Percentiles rank a stretch among this genome's conserved stretches.
These are phyloP conservation scores for Ceratocystis huliohia DNA, from an alignment of 2,329 filamentous ascomycete genomes.

Conservation along the genomic window DNA sequence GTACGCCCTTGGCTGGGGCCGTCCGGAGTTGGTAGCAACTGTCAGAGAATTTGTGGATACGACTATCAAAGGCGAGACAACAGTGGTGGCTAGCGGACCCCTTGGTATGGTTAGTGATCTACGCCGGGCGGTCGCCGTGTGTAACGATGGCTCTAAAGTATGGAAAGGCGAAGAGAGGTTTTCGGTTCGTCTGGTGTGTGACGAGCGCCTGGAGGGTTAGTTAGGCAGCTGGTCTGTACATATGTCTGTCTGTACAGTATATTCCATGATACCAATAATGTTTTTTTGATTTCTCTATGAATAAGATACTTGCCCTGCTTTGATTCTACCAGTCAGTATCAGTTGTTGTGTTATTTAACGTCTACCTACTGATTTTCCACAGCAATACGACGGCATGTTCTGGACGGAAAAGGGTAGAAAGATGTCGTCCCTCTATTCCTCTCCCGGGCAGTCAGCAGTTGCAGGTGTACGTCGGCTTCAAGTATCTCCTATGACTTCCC, in stretches of 20 bases:
- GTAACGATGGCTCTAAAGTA: constrained; percentile 41
- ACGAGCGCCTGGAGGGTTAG: constrained; percentile 46
- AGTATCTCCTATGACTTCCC: no score
- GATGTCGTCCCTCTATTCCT: no score
- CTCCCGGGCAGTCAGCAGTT: no score
- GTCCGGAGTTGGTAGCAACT: constrained; percentile 35
- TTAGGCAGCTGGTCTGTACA: not conserved
- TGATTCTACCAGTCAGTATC: not conserved
- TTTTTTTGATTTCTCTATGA: constrained; percentile 6
- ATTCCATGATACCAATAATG: constrained; percentile 14
- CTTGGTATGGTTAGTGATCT: constrained; percentile 47
- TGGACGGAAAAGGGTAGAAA: no score
- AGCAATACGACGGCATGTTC: no score
- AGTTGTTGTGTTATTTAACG: not conserved
- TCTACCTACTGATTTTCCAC: not conserved
- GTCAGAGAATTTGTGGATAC: constrained; percentile 37
- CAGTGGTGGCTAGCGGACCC: constrained; percentile 49
- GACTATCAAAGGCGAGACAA: constrained; percentile 38
- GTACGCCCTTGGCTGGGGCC: constrained; percentile 25
- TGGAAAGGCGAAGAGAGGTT: constrained; percentile 45
- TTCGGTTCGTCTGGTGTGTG: constrained; percentile 45
- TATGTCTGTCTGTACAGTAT: constrained; percentile 3
- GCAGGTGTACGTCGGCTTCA: no score
- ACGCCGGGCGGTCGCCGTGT: constrained; percentile 39
- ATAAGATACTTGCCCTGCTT: not conserved